A percentile compares a stretch with the other conserved stretches of the same genome.
Conservation (phyloP, 257 asterid genomes). For the Knoxia roxburghii region DNA sequence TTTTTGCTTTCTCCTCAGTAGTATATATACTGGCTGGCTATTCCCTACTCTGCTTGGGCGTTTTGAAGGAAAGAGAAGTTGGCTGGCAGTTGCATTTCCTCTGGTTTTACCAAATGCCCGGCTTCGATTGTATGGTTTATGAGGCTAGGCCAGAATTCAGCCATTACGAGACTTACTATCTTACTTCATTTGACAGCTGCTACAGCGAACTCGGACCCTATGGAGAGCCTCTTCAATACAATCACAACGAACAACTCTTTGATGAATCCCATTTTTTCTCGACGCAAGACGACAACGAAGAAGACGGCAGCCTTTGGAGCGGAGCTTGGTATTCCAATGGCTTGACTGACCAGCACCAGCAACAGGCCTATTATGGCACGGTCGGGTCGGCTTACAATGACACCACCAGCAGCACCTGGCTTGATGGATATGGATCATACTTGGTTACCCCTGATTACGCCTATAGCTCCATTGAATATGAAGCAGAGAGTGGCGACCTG, state of each 20-base stretch:
- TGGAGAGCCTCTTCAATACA: slow-evolving; percentile 19
- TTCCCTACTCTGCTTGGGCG: not conserved
- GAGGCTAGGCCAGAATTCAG: slow-evolving; percentile 12
- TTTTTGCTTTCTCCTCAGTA: too few species aligned
- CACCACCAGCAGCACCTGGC: slow-evolving; percentile 27
- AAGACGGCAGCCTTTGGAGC: slow-evolving; percentile 12
- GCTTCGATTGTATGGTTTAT: not conserved
- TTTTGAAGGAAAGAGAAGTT: not conserved
- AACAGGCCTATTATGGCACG: not conserved
- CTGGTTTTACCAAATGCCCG: slow-evolving; percentile 12
- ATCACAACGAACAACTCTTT: slow-evolving; percentile 10
- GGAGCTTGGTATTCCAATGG: slow-evolving; percentile 5
- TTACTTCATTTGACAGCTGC: slow-evolving; percentile 22
- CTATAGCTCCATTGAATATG: not conserved
- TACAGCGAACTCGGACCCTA: slow-evolving; percentile 7
- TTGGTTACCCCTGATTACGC: slow-evolving; percentile 9
- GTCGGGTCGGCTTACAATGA: not conserved
- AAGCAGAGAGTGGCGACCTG: not conserved
- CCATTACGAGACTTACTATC: slow-evolving; percentile 7
- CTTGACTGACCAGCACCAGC: not conserved
- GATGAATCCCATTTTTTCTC: slow-evolving; percentile 15
- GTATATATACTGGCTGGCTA: not conserved
- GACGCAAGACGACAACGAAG: slow-evolving; percentile 17
- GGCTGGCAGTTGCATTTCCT: not conserved
- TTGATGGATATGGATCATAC: slow-evolving; percentile 19